Evolutionary conservation across 345 rosid genomes (phyloP), one percentile per base, ranked within the genome.

Genomic region (Cochlearia excelsa): DNA sequence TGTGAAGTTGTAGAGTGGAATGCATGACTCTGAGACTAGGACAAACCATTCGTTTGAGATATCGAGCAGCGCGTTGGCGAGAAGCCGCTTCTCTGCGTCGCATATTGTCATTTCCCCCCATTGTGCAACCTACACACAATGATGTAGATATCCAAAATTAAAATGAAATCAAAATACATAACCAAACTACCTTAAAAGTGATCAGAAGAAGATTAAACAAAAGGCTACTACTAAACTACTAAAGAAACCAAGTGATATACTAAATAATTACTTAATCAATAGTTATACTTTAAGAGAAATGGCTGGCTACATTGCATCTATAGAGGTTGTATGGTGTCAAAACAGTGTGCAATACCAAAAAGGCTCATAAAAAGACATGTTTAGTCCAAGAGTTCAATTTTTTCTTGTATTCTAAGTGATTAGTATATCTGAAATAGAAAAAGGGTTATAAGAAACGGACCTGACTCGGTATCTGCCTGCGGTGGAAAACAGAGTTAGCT

Each of bases 61-160:
- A 67, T 94, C 99, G 0, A 90, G 96, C 68, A 94, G 69, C 0
- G 99, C 97, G 6, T 87, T 94, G 28, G 99, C 96, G 1, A 94
- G 74, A 42, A 94, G 97, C 67, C 99, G 81, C 70, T 75, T 81
- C 70, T 94, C 96, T 2, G 96, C 97, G 68, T 94, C 97, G 9
- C 97, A 90, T 85, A 94, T 87, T 54, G 88, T 81, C 99, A 94
- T 94, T 78, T 69, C 84, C 53, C 99, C 99, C 99, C 99, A 94
- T 67, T 90, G 90, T 44, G 96, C 72, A 26, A 80, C 77, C 97
- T 93, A 82, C 54, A 34, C 28, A 34, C 28, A 38, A 34, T 50
- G 37, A 34, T 23, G 39, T 65, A 76, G 7, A 51, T 39, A 47
- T 27, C 39, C 62, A 50, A 29, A 16, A 60, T 50, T 51, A 49